Percentiles rank a stretch among this genome's conserved stretches.
Evolutionary conservation across 495 filamentous ascomycete species (phyloP).

Genomic region (Neohortaea acidophila): DNA sequence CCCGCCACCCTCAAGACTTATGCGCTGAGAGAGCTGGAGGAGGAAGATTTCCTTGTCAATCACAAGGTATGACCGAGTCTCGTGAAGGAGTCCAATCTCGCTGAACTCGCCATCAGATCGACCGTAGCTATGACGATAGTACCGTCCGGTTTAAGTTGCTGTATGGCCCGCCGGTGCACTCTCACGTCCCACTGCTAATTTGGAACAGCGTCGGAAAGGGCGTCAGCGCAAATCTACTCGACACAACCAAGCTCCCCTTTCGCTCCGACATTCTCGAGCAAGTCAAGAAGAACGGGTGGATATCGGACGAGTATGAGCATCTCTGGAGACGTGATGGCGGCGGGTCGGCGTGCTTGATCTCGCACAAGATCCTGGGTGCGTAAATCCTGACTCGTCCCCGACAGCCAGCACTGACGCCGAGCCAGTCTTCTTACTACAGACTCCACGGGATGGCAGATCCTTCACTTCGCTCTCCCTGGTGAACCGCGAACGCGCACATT

Average conservation of each 20-base stretch:
- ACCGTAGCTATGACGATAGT: conserved; percentile 14
- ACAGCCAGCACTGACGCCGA: not conserved
- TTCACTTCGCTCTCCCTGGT: conserved; percentile 19
- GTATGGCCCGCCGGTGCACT: not conserved
- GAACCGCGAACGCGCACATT: conserved; percentile 13
- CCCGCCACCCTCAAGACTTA: conserved; percentile 11
- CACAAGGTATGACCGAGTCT: conserved; percentile 9
- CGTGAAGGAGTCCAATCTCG: not conserved
- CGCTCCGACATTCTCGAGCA: conserved; percentile 4
- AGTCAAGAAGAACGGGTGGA: conserved; percentile 13
- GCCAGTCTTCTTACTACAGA: conserved; percentile 17
- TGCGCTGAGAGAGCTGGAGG: conserved; percentile 12
- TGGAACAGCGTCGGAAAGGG: conserved; percentile 6
- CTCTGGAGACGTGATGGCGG: conserved; percentile 18
- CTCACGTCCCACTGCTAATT: not conserved
- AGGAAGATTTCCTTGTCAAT: conserved; percentile 16
- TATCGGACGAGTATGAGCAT: conserved; percentile 18
- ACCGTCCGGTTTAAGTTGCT: conserved; percentile 17
- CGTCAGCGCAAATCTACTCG: conserved; percentile 13
- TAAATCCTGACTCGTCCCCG: not conserved
- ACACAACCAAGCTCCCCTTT: conserved; percentile 10
- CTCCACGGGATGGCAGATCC: conserved; percentile 15
- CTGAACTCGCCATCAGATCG: conserved; percentile 2
- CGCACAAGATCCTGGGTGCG: conserved; percentile 15
- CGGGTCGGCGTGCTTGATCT: conserved; percentile 10